phyloP scores from a whole-genome alignment of 129 eudicot species.

The Pittosporum tobira region DNA sequence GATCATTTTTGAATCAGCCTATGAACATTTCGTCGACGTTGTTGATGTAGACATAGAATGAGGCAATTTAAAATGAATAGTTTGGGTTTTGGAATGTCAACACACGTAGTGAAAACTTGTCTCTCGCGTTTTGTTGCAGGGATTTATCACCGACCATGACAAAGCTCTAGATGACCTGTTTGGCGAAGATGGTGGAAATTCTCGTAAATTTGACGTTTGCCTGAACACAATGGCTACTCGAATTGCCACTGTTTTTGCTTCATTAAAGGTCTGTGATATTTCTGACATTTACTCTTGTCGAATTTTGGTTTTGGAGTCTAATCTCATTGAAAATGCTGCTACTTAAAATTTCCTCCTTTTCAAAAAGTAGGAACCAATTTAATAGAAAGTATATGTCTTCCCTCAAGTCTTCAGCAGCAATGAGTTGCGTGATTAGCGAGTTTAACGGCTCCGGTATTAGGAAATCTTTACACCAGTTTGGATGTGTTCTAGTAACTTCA shows the following conservation, averaged over 20 bases:
- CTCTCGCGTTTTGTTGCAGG: constrained; percentile 27
- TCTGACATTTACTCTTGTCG: too few relatives aligned
- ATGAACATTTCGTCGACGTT: too few relatives aligned
- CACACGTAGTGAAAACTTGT: neutral
- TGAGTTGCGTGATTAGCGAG: too few relatives aligned
- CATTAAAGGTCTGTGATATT: constrained; percentile 98
- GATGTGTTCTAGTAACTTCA: neutral
- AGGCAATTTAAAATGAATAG: too few relatives aligned
- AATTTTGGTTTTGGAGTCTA: neutral
- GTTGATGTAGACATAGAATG: too few relatives aligned
- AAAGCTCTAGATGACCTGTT: constrained; percentile 69
- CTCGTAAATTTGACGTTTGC: constrained; percentile 47
- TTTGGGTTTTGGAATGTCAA: too few relatives aligned
- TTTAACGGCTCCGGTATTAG: too few relatives aligned
- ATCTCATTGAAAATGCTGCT: neutral
- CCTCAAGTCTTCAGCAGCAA: too few relatives aligned
- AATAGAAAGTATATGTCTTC: too few relatives aligned
- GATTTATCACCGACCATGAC: constrained; percentile 80
- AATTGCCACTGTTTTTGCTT: constrained; percentile 91
- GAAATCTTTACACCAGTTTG: neutral
- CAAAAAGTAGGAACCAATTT: too few relatives aligned
- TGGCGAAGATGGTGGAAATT: constrained; percentile 45
- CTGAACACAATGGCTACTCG: constrained; percentile 67
- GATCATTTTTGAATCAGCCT: too few relatives aligned
- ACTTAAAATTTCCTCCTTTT: too few relatives aligned